Evolutionary conservation across 2,329 filamentous ascomycete genomes (phyloP), one percentile per base, ranked within the genome.

Genomic region (Juglanconis juglandina): DNA sequence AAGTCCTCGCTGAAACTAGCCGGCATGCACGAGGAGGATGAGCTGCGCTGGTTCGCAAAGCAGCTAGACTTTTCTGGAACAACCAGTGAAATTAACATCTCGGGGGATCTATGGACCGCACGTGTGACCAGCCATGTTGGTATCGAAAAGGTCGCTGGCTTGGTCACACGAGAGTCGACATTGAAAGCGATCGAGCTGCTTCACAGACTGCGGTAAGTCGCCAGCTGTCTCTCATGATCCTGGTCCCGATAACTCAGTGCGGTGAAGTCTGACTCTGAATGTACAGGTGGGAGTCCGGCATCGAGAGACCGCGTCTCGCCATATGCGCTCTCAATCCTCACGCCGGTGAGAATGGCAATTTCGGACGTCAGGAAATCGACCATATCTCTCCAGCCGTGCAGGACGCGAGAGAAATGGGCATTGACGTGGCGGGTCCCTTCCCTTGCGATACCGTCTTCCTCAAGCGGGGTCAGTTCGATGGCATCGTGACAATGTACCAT

Each of bases 401-500:
- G 30, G 55, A 57, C 3, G 70, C 70, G 2, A 63, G 60, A 3
- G 62, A 55, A 34, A 54, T 57, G 35, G 72, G 70, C 10, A 70
- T 73, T 10, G 62, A 71, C 35, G 71, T 66, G 1, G 57, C 68
- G 34, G 71, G 71, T 0, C 70, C 71, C 1, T 74, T 69, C 59
- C 72, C 72, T 3, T 70, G 66, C 58, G 72, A 72, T 62, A 73
- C 71, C 33, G 72, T 74, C 57, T 73, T 73, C 58, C 63, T 73
- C 9, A 68, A 68, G 59, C 64, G 72, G 33, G 56, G 65, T 32
- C 62, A 68, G 17, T 73, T 69, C 54, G 71, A 73, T 58, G 71
- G 68, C n/a, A 71, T 74, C 33, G 66, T 73, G 35, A 71, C 71
- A 48, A 73, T 73, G 71, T 73, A 73, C 56, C 71, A 73, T 63